These are phyloP conservation scores for Setaria viridis DNA, from an alignment of 202 grass and related monocot genomes.

Conservation along the genomic window DNA sequence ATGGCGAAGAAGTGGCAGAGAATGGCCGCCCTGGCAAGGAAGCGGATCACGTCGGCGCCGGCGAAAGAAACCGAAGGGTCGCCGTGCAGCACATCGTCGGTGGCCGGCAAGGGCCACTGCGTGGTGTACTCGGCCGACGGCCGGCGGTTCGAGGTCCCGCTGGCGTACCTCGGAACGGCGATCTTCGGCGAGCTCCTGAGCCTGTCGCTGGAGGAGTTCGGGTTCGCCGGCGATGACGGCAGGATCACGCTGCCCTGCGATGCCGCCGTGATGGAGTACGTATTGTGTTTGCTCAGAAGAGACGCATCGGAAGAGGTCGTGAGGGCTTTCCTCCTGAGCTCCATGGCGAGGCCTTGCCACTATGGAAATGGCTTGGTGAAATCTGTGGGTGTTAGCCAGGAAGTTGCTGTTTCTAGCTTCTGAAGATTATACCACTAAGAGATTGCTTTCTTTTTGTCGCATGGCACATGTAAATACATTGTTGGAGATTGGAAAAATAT, in stretches of 20 bases:
- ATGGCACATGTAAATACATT: conserved; percentile 13
- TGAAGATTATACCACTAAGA: background rate
- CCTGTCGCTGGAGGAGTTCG: conserved; percentile 54
- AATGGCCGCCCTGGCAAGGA: conserved; percentile 32
- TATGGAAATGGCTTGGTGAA: conserved; percentile 20
- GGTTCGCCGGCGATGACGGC: conserved; percentile 33
- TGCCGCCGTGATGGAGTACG: conserved; percentile 47
- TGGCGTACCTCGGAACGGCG: conserved; percentile 50
- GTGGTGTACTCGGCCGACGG: conserved; percentile 49
- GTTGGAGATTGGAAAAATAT: background rate
- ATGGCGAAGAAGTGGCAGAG: conserved; percentile 66
- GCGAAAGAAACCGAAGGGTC: background rate
- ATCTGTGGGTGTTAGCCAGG: conserved; percentile 32
- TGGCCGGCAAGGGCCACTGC: conserved; percentile 57
- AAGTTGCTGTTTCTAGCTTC: conserved; percentile 39
- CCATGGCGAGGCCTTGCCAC: conserved; percentile 32
- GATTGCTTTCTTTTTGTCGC: background rate
- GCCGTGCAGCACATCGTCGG: background rate
- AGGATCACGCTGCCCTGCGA: conserved; percentile 59
- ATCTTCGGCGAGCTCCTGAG: conserved; percentile 53
- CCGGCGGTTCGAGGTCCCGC: conserved; percentile 58
- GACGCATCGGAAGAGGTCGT: conserved; percentile 45
- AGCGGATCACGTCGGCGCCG: background rate
- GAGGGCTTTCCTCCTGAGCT: conserved; percentile 49
- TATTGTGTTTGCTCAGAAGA: conserved; percentile 48